A percentile compares a stretch with the other conserved stretches of the same genome.
Evolutionary conservation across 257 asterid species (phyloP).

Genomic region (Solanum boliviense): DNA sequence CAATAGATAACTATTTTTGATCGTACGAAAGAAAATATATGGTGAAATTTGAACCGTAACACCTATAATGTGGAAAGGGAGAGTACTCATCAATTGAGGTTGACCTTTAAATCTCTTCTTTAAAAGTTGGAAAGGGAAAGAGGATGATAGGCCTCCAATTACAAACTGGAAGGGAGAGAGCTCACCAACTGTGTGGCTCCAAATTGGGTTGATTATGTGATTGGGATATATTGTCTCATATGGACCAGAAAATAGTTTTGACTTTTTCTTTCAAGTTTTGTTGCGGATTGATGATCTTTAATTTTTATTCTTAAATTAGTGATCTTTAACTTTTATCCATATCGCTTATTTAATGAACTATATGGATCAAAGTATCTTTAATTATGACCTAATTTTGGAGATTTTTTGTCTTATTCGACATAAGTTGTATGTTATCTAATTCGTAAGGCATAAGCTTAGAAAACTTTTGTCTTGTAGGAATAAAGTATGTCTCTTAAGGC

Average conservation of each 20-base stretch:
- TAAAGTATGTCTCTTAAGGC: background rate
- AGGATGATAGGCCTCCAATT: background rate
- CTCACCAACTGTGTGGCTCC: background rate
- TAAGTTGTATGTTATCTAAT: no score
- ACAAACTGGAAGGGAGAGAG: background rate
- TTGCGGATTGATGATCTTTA: accelerated
- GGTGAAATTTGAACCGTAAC: background rate
- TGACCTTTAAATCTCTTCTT: background rate
- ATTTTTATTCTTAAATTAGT: no score
- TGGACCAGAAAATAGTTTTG: background rate
- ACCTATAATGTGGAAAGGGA: background rate
- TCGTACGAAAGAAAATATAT: no score
- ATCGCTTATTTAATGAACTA: no score
- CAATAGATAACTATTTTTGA: no score
- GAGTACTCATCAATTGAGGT: background rate
- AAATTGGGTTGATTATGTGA: background rate
- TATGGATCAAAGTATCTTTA: background rate
- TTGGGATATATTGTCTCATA: background rate
- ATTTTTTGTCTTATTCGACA: no score
- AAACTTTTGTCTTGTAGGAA: background rate
- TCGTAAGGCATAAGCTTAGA: background rate
- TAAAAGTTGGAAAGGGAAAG: background rate
- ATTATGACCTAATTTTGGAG: background rate
- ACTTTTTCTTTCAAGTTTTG: background rate
- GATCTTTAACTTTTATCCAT: no score